phyloP scores from a whole-genome alignment of 192 early-diverging fungal genomes.

The Spinellus fusiger region DNA sequence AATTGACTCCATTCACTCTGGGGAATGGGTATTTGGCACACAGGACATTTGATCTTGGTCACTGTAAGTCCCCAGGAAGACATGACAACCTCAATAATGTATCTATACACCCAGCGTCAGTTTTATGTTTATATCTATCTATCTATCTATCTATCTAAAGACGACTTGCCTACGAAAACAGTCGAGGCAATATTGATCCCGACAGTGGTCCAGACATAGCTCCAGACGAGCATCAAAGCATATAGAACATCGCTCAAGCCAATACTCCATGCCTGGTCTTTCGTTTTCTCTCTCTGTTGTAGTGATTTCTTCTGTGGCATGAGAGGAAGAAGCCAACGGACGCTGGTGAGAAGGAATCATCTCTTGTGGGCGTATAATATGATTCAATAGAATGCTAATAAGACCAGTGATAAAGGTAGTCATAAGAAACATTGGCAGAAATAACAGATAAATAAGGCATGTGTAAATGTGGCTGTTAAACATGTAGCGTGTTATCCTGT shows the following conservation, averaged over 20 bases:
- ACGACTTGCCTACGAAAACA: conserved; percentile 31
- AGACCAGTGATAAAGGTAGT: neutral
- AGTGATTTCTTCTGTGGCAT: neutral
- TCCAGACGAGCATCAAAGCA: conserved; percentile 53
- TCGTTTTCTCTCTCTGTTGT: neutral
- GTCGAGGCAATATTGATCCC: conserved; percentile 51
- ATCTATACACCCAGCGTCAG: conserved; percentile 24
- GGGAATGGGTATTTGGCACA: conserved; percentile 44
- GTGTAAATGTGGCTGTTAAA: neutral
- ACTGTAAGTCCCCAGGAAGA: conserved; percentile 53
- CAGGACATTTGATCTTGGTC: conserved; percentile 54
- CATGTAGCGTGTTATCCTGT: neutral
- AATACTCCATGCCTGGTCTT: conserved; percentile 45
- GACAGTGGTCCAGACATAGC: conserved; percentile 48
- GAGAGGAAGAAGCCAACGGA: neutral
- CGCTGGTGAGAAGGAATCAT: neutral
- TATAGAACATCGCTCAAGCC: conserved; percentile 50
- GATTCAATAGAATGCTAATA: neutral
- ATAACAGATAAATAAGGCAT: neutral
- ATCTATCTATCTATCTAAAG: too few species aligned
- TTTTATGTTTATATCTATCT: too few species aligned
- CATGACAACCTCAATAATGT: conserved; percentile 49
- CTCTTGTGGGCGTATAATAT: neutral
- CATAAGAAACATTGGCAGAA: neutral
- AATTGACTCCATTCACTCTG: conserved; percentile 52